These are phyloP conservation scores for Trichoderma atroviride DNA, from an alignment of 2,329 filamentous ascomycete species.

Conservation along the genomic window DNA sequence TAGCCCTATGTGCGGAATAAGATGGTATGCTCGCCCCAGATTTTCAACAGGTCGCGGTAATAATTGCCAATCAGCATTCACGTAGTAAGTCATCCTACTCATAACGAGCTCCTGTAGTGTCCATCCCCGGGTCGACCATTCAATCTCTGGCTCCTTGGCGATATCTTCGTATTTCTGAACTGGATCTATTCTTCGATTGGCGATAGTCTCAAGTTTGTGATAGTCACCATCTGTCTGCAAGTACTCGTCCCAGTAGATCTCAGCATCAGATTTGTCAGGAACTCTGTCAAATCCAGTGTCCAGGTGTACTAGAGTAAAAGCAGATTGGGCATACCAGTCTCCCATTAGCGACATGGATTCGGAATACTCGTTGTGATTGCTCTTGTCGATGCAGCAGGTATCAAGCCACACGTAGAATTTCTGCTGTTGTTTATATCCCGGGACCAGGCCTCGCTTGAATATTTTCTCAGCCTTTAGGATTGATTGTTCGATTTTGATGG, in stretches of 20 bases:
- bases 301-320: constrained; percentile 21
- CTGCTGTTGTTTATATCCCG: background rate
- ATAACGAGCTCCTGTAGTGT: constrained; percentile 18
- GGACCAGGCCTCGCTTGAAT: constrained; percentile 3
- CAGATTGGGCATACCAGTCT: constrained; percentile 25
- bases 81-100: constrained; percentile 13
- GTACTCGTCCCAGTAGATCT: constrained; percentile 12
- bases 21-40: constrained; percentile 9
- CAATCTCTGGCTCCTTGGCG: background rate
- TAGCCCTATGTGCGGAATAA: constrained; percentile 9
- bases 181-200: background rate
- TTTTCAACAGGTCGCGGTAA: constrained; percentile 9
- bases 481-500: constrained; percentile 25
- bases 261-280: background rate
- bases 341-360: constrained; percentile 26
- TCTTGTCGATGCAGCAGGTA: constrained; percentile 25
- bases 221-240: constrained; percentile 14
- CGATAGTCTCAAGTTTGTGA: background rate
- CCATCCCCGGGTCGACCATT: constrained; percentile 21
- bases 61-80: constrained; percentile 18
- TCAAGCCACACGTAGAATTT: constrained; percentile 21
- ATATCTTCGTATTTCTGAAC: constrained; percentile 14
- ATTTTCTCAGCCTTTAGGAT: constrained; percentile 21
- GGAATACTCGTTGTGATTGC: constrained; percentile 20
- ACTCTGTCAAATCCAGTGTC: constrained; percentile 6